These are phyloP conservation scores for Penicillium ochrochloron DNA, from an alignment of 495 filamentous ascomycete species.

Conservation along the genomic window DNA sequence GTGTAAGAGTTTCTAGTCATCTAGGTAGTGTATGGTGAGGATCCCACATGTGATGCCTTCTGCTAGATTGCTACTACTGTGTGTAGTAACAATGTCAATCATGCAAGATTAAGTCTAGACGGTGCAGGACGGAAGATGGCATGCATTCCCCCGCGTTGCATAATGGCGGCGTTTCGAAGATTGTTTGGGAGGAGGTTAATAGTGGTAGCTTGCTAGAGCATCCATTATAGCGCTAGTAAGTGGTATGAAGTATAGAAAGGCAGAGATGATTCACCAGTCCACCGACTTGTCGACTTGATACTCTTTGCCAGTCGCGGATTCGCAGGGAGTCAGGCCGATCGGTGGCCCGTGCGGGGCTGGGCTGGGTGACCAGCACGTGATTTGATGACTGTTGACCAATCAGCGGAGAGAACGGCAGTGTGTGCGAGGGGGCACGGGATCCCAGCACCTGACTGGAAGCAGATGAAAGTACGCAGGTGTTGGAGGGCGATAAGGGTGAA, in stretches of 20 bases:
- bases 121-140: conserved; percentile 5
- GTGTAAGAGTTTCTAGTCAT: background rate
- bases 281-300: background rate
- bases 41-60: background rate
- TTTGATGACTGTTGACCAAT: conserved; percentile 35
- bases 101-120: conserved; percentile 1
- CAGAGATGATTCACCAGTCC: conserved; percentile 1
- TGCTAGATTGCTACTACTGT: background rate
- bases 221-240: background rate
- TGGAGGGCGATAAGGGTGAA: background rate
- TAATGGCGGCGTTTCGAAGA: background rate
- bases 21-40: background rate
- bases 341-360: conserved; percentile 23
- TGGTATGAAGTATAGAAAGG: background rate
- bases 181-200: background rate
- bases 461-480: background rate
- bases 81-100: background rate
- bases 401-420: conserved; percentile 14
- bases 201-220: background rate
- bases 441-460: conserved; percentile 43
- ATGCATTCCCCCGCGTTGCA: conserved; percentile 8
- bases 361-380: conserved; percentile 22
- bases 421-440: conserved; percentile 51
- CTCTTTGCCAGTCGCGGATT: too few relatives aligned
- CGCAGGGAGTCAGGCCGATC: background rate